Percentiles rank a stretch among this genome's conserved stretches.
Conservation (phyloP, 2,329 filamentous ascomycete genomes). For the Hypoxylon sp. region DNA sequence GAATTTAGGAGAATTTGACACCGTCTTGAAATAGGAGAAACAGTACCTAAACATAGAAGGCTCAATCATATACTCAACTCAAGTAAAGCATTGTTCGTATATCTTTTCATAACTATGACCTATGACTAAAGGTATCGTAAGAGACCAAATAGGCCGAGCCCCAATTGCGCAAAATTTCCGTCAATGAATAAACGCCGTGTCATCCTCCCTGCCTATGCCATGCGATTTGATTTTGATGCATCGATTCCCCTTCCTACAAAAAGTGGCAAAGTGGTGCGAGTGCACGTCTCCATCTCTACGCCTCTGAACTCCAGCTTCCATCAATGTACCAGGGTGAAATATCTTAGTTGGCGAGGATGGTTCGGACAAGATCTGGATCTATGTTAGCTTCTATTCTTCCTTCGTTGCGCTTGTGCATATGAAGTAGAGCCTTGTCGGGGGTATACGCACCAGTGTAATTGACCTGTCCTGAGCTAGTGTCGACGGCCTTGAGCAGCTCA, state of each 20-base stretch:
- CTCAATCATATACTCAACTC: no score
- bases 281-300: conserved; percentile 29
- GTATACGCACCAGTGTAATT: conserved; percentile 85
- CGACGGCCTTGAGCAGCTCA: conserved; percentile 97
- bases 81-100: conserved; percentile 18
- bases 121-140: conserved; percentile 28
- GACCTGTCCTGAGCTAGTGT: conserved; percentile 94
- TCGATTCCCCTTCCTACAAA: conserved; percentile 10
- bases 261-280: conserved; percentile 26
- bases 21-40: no score
- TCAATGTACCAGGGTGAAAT: conserved; percentile 18
- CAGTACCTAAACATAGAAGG: no score
- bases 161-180: conserved; percentile 35
- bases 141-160: conserved; percentile 32
- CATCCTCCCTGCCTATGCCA: conserved; percentile 39
- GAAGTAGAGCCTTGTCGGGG: not conserved
- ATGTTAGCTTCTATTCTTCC: no score
- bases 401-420: not conserved
- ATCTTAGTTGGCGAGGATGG: conserved; percentile 81
- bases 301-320: conserved; percentile 41
- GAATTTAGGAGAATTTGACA: no score
- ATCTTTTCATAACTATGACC: conserved; percentile 22
- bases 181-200: conserved; percentile 44
- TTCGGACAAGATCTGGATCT: conserved; percentile 80
- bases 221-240: conserved; percentile 32